Base-by-base conservation (phyloP, 331 rosid genomes). In the Malus hybrid region DNA sequence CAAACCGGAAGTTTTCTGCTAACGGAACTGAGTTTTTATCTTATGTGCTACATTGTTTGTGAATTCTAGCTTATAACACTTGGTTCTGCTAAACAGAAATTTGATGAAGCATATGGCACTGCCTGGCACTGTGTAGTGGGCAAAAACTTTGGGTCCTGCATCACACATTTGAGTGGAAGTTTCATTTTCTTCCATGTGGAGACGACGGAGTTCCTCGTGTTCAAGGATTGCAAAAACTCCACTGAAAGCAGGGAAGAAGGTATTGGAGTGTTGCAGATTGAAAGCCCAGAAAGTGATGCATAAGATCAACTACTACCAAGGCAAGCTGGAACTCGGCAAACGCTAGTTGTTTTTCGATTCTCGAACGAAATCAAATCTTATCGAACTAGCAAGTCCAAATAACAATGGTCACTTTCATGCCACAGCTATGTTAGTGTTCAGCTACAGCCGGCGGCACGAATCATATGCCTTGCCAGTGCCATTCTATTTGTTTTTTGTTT, bases 111-210 rank as follows among this genome's bases (percentile, higher is more conserved):
- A 56, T 88, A 86, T 76, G 89, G 89, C 67, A 83, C 86, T 24
- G 93, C 87, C 48, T 88, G 94, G 94, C 80, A 90, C 74, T 88
- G 87, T 7, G 91, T 88, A 74, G 88, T 81, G 27, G 96, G 96
- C 10, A 87, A 86, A 73, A 89, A 83, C 81, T 88, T 90, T 22
- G 92, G 96, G 77, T 87, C 89, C 73, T 85, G 92, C 89, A 82
- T 87, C 75, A 82, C 93, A 6, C 90, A 87, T 80, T 66, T 87
- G 39, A 54, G 80, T 70, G 91, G 91, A 73, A 87, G 89, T 70
- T 87, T 87, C 83, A 85, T 85, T 74, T 92, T 85, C 82, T 83
- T 87, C 70, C 86, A 79, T 4, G 96, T 87, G 50, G 90, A 85
- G 74, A 83, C 81, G 81, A 81, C 86, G 81, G 93, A 93, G 78